Evolutionary conservation across 441 rosid species (phyloP).

Genomic region (Gossypium davidsonii): DNA sequence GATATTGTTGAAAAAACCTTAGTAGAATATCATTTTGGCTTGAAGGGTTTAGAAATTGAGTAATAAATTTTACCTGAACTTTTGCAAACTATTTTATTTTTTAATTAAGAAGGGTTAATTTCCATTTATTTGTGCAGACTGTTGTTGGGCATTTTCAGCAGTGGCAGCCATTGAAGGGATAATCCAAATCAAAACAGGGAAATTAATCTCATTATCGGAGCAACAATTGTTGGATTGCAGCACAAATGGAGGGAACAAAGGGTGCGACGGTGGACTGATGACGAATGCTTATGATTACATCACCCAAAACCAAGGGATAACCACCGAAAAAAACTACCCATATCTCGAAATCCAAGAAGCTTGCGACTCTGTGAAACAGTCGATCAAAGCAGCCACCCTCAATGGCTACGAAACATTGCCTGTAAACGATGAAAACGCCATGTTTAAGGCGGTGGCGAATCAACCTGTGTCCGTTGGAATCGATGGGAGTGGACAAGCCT

Average conservation of each 20-base stretch:
- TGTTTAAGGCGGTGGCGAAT: constrained; percentile 26
- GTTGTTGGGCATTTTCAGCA: constrained; percentile 32
- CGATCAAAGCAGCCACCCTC: constrained; percentile 8
- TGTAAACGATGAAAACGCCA: constrained; percentile 23
- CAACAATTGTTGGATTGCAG: constrained; percentile 29
- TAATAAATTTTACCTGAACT: too few relatives aligned
- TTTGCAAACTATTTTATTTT: neutral
- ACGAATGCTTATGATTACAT: constrained; percentile 21
- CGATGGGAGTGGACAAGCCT: constrained; percentile 20
- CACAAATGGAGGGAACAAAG: neutral
- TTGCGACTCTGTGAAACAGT: neutral
- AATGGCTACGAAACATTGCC: constrained; percentile 29
- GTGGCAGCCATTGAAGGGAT: constrained; percentile 26
- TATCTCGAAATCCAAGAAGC: constrained; percentile 13
- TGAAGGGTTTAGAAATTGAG: too few relatives aligned
- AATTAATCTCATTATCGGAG: constrained; percentile 22
- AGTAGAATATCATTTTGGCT: too few relatives aligned
- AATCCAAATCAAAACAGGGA: constrained; percentile 13
- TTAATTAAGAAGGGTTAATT: neutral
- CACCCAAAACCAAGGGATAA: constrained; percentile 14
- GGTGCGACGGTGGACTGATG: constrained; percentile 26
- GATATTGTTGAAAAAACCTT: too few relatives aligned
- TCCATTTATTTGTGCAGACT: constrained; percentile 6
- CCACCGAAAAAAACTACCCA: constrained; percentile 24
- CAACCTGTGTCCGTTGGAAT: constrained; percentile 37